Evolutionary conservation across 257 asterid species (phyloP).

Genomic region (Verbena officinalis): DNA sequence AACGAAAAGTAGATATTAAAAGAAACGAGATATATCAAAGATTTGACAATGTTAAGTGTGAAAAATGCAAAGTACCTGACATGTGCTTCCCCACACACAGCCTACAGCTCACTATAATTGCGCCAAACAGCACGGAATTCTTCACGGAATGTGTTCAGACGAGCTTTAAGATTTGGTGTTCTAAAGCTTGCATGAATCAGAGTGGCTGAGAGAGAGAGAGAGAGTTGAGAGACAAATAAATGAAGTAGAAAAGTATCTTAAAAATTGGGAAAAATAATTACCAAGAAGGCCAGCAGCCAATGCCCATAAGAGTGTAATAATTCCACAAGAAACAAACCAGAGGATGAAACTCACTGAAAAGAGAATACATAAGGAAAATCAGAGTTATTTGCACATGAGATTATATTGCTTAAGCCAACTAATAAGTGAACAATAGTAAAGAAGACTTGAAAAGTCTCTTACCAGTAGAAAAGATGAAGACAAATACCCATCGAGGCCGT

Average conservation of each 20-base stretch:
- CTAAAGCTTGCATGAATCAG: slow-evolving; percentile 90
- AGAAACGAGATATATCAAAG: not conserved
- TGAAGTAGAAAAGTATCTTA: not conserved
- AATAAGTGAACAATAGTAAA: slow-evolving; percentile 13
- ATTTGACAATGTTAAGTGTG: slow-evolving; percentile 12
- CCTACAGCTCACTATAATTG: slow-evolving; percentile 86
- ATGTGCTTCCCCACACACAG: slow-evolving; percentile 25
- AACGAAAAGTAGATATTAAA: not conserved
- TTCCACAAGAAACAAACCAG: slow-evolving; percentile 86
- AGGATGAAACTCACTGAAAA: slow-evolving; percentile 73
- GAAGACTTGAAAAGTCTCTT: not conserved
- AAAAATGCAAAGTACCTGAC: slow-evolving; percentile 31
- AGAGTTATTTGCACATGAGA: slow-evolving; percentile 6
- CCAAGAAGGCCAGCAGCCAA: slow-evolving; percentile 71
- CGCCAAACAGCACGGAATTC: slow-evolving; percentile 99
- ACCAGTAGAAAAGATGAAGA: slow-evolving; percentile 64
- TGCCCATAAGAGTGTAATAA: slow-evolving; percentile 69
- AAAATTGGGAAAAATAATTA: slow-evolving; percentile 33
- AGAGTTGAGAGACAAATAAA: slow-evolving; percentile 13
- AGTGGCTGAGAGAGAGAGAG: slow-evolving; percentile 54
- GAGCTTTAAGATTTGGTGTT: slow-evolving; percentile 93
- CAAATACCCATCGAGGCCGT: slow-evolving; percentile 87
- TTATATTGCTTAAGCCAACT: slow-evolving; percentile 1
- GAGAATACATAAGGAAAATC: slow-evolving; percentile 10
- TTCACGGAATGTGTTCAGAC: slow-evolving; percentile 93